These are phyloP conservation scores for Cadophora gregata DNA, from an alignment of 2,329 filamentous ascomycete genomes.

Conservation along the genomic window DNA sequence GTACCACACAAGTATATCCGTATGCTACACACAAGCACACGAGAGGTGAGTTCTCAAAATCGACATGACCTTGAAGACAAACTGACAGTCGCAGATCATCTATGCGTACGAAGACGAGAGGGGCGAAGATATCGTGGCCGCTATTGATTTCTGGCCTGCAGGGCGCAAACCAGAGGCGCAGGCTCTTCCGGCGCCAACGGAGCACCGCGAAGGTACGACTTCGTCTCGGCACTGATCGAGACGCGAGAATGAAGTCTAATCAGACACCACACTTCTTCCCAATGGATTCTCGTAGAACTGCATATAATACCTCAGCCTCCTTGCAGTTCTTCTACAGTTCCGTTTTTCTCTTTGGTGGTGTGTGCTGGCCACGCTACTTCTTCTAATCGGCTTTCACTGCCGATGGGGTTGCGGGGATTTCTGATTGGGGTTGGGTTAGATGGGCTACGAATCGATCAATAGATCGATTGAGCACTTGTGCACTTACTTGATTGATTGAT, in stretches of 20 bases:
- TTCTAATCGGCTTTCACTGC: slow-evolving; percentile 20
- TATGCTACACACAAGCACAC: slow-evolving; percentile 95
- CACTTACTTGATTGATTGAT: too few relatives aligned
- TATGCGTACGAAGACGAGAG: slow-evolving; percentile 97
- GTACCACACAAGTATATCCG: slow-evolving; percentile 95
- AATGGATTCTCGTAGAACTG: slow-evolving; percentile 32
- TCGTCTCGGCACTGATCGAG: slow-evolving; percentile 38
- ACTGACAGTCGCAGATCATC: slow-evolving; percentile 70
- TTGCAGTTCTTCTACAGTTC: slow-evolving; percentile 19
- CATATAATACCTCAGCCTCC: slow-evolving; percentile 26
- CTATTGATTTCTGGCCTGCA: slow-evolving; percentile 86
- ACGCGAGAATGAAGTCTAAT: slow-evolving; percentile 16
- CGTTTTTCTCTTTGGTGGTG: slow-evolving; percentile 27
- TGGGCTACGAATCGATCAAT: slow-evolving; percentile 4
- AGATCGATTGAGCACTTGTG: slow-evolving; percentile 12
- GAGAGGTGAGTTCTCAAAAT: slow-evolving; percentile 72
- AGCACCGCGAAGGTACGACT: slow-evolving; percentile 31
- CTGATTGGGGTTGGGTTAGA: neutral
- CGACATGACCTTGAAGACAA: slow-evolving; percentile 37
- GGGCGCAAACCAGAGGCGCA: slow-evolving; percentile 42
- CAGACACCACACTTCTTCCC: slow-evolving; percentile 28
- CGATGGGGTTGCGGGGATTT: slow-evolving; percentile 4
- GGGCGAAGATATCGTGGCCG: slow-evolving; percentile 91
- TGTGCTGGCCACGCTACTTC: slow-evolving; percentile 39
- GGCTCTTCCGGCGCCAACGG: slow-evolving; percentile 25